Evolutionary conservation across 768 basidiomycete genomes (phyloP).

Genomic region (Coprinopsis strossmayeri): DNA sequence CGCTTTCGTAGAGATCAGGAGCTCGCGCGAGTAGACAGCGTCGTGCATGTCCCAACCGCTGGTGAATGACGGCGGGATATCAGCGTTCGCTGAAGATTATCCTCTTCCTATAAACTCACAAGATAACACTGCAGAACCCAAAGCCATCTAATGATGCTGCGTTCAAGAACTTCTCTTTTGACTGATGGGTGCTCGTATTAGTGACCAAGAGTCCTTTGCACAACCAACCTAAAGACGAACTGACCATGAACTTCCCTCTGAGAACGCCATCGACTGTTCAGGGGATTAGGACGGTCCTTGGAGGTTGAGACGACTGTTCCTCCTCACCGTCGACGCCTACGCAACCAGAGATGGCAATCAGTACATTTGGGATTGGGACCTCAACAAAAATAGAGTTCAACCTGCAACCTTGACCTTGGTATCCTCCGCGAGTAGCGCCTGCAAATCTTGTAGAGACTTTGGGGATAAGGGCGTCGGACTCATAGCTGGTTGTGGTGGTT

Average conservation of each 20-base stretch:
- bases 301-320: constrained; percentile 56
- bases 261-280: constrained; percentile 82
- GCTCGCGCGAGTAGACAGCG: constrained; percentile 72
- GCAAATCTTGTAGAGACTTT: constrained; percentile 46
- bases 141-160: constrained; percentile 77
- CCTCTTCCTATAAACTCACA: no score
- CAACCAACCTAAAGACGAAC: constrained; percentile 10
- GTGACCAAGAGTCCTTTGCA: neutral
- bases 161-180: constrained; percentile 84
- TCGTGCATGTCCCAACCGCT: constrained; percentile 96
- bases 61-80: neutral
- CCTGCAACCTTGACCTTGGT: constrained; percentile 92
- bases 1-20: constrained; percentile 82
- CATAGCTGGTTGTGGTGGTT: neutral
- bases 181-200: constrained; percentile 37
- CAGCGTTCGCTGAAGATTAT: no score
- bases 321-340: constrained; percentile 9
- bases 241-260: constrained; percentile 89
- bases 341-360: neutral
- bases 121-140: constrained; percentile 90
- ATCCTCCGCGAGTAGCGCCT: constrained; percentile 47
- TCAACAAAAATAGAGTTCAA: constrained; percentile 26
- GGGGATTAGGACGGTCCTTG: neutral
- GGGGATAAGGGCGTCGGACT: neutral
- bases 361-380: neutral